A percentile compares a stretch with the other conserved stretches of the same genome.
These are phyloP conservation scores for Jackrogersella multiformis DNA, from an alignment of 495 filamentous ascomycete genomes.

Conservation along the genomic window DNA sequence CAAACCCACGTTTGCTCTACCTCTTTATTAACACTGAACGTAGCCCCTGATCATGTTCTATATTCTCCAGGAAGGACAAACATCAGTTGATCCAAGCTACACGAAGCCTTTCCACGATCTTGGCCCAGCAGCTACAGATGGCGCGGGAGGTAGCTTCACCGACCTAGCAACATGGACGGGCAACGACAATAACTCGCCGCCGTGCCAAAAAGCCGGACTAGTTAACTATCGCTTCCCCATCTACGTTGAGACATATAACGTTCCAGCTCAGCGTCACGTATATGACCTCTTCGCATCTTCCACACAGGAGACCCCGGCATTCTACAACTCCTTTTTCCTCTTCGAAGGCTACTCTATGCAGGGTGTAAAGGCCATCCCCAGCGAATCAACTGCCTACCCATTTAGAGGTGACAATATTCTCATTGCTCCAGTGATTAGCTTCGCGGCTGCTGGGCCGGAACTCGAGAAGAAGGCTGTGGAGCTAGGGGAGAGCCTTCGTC, in stretches of 20 bases:
- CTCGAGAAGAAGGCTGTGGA: conserved; percentile 45
- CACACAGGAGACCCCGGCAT: conserved; percentile 27
- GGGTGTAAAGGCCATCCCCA: conserved; percentile 54
- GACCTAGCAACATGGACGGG: conserved; percentile 56
- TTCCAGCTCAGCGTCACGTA: conserved; percentile 49
- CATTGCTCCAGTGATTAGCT: conserved; percentile 53
- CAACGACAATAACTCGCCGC: conserved; percentile 40
- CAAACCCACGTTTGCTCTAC: neutral
- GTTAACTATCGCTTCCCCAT: conserved; percentile 60
- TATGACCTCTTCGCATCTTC: conserved; percentile 53
- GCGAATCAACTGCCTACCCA: conserved; percentile 46
- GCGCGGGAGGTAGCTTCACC: conserved; percentile 47
- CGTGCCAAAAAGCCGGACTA: conserved; percentile 54
- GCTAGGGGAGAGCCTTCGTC: conserved; percentile 54
- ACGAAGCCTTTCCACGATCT: conserved; percentile 55
- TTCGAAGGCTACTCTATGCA: conserved; percentile 64
- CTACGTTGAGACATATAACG: conserved; percentile 54
- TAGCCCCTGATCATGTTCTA: conserved; percentile 57
- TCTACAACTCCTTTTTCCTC: conserved; percentile 58
- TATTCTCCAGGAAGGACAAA: conserved; percentile 58
- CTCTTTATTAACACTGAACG: neutral
- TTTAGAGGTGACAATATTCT: conserved; percentile 58
- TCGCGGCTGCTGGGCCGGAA: conserved; percentile 49
- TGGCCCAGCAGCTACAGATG: conserved; percentile 45
- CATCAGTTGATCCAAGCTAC: conserved; percentile 48